Evolutionary conservation across 768 basidiomycete genomes (phyloP).

Genomic region (Lactifluus subvellereus): DNA sequence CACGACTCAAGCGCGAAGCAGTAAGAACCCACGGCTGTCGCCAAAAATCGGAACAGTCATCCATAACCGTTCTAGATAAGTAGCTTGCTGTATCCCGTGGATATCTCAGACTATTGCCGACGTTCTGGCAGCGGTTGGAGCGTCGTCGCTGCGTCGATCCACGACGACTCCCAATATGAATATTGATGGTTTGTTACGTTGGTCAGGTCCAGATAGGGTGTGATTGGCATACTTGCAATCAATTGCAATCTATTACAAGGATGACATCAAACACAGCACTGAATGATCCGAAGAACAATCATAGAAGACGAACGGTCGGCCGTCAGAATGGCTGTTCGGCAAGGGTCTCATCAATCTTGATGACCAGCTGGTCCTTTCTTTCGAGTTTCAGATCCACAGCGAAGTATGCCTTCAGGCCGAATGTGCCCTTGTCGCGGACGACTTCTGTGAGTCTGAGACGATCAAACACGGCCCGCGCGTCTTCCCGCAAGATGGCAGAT

Average conservation of each 20-base stretch:
- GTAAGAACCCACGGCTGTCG: no score
- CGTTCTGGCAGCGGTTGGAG: no score
- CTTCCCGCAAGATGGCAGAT: slow-evolving; percentile 38
- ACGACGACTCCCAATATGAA: no score
- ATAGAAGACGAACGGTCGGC: not conserved
- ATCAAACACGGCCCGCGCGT: slow-evolving; percentile 37
- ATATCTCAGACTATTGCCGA: no score
- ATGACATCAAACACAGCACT: not conserved
- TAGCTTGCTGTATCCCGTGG: no score
- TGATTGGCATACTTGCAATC: not conserved
- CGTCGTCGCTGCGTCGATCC: no score
- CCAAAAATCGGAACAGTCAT: no score
- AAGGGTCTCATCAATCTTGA: slow-evolving; percentile 47
- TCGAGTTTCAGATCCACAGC: slow-evolving; percentile 47
- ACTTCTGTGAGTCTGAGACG: slow-evolving; percentile 35
- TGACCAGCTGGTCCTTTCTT: slow-evolving; percentile 41
- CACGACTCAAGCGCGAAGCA: no score
- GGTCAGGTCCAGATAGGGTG: no score
- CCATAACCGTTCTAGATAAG: no score
- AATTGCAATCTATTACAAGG: not conserved
- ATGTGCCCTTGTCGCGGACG: slow-evolving; percentile 39
- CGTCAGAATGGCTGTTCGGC: slow-evolving; percentile 52
- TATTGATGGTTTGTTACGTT: no score
- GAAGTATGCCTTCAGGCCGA: slow-evolving; percentile 48
- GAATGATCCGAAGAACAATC: not conserved